Evolutionary conservation across 1,139 yeast species (phyloP).

Genomic region (Pichia cactophila): DNA sequence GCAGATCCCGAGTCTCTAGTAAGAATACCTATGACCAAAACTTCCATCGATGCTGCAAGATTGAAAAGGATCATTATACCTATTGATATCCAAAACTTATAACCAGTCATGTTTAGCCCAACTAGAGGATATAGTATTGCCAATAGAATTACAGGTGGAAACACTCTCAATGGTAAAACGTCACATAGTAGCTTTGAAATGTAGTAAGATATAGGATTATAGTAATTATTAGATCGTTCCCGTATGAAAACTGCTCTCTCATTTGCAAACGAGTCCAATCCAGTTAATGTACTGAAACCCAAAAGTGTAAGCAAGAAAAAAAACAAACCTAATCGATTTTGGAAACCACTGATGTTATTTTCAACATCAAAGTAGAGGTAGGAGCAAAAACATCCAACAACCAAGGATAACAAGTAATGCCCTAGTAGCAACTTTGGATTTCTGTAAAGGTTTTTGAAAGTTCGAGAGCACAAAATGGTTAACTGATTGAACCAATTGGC

Average conservation of each 20-base stretch:
- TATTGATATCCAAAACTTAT: slow-evolving; percentile 69
- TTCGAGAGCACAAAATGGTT: slow-evolving; percentile 65
- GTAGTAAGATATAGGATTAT: slow-evolving; percentile 79
- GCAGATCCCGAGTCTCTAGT: slow-evolving; percentile 92
- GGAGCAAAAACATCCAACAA: slow-evolving; percentile 81
- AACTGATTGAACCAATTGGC: slow-evolving; percentile 62
- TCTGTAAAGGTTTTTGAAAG: slow-evolving; percentile 86
- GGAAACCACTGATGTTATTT: slow-evolving; percentile 92
- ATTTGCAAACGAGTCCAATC: slow-evolving; percentile 77
- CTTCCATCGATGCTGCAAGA: slow-evolving; percentile 76
- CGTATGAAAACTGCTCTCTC: slow-evolving; percentile 85
- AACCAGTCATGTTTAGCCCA: slow-evolving; percentile 72
- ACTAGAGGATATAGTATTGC: slow-evolving; percentile 86
- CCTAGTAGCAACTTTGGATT: slow-evolving; percentile 80
- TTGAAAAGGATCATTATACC: slow-evolving; percentile 73
- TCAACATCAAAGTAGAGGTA: slow-evolving; percentile 71
- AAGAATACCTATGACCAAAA: slow-evolving; percentile 78
- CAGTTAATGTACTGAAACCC: slow-evolving; percentile 90
- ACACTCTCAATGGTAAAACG: slow-evolving; percentile 76
- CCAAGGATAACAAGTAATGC: slow-evolving; percentile 69
- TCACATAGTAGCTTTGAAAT: slow-evolving; percentile 82
- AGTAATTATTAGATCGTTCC: slow-evolving; percentile 91
- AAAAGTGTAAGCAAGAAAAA: slow-evolving; percentile 84
- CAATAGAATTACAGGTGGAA: slow-evolving; percentile 82
- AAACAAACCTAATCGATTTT: slow-evolving; percentile 86